These are phyloP conservation scores for Ceratobasidium sp. DNA, from an alignment of 1,284 basidiomycete species.

Conservation along the genomic window DNA sequence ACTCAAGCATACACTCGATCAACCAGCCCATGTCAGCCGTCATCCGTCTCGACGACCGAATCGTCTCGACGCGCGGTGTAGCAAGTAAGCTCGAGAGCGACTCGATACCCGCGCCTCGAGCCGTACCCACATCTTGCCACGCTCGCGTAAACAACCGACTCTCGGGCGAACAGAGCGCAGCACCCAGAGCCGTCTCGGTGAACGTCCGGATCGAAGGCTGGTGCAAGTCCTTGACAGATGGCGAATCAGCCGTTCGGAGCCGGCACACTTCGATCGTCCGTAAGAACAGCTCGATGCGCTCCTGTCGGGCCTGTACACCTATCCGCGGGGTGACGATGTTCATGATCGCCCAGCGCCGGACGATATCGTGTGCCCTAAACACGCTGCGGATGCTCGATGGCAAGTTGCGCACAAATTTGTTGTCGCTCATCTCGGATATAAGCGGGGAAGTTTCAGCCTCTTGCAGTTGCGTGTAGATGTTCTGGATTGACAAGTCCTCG, in stretches of 20 bases:
- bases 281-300: constrained; percentile 74
- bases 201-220: constrained; percentile 76
- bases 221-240: constrained; percentile 49
- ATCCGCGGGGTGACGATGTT: constrained; percentile 70
- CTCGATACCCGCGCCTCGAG: constrained; percentile 68
- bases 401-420: constrained; percentile 69
- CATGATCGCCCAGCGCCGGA: constrained; percentile 79
- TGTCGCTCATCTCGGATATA: constrained; percentile 72
- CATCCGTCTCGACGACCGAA: constrained; percentile 60
- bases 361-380: constrained; percentile 73
- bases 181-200: constrained; percentile 75
- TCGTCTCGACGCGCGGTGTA: constrained; percentile 59
- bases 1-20: constrained; percentile 78
- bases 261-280: constrained; percentile 76
- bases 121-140: constrained; percentile 73
- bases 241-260: constrained; percentile 62
- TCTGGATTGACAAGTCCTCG: constrained; percentile 76
- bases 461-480: constrained; percentile 73
- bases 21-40: constrained; percentile 83
- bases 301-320: constrained; percentile 69
- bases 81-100: constrained; percentile 67
- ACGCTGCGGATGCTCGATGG: constrained; percentile 77
- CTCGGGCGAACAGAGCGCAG: constrained; percentile 76
- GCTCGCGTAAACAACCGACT: constrained; percentile 74
- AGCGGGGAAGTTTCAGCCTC: constrained; percentile 75